Conservation (phyloP, 2,329 filamentous ascomycete species). For the Apiospora koreana region DNA sequence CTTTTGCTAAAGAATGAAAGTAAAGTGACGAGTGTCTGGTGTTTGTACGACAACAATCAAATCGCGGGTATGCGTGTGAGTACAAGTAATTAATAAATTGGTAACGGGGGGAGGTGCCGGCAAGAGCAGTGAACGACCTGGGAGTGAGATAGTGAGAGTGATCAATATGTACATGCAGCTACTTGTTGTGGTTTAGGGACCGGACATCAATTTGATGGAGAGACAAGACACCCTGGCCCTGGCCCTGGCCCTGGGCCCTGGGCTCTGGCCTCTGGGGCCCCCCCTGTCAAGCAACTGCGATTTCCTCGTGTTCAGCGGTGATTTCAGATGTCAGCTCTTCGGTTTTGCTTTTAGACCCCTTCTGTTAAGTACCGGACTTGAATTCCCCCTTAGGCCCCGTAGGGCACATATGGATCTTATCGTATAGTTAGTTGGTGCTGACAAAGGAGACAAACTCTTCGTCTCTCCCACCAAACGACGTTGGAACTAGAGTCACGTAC, state of each 20-base stretch:
- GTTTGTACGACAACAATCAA: not conserved
- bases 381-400: not conserved
- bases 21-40: not conserved
- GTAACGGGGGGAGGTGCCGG: not conserved
- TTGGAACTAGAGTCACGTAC: constrained; percentile 2
- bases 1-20: not conserved
- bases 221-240: not conserved
- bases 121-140: too few species aligned
- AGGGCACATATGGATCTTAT: not conserved
- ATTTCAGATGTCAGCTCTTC: not conserved
- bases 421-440: not conserved
- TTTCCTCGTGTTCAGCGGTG: not conserved
- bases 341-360: too few species aligned
- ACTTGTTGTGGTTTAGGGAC: not conserved
- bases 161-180: not conserved
- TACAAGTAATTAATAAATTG: constrained; percentile 10
- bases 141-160: too few species aligned
- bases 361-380: not conserved
- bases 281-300: not conserved
- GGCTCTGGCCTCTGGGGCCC: too few species aligned
- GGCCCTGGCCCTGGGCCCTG: not conserved
- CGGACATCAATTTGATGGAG: not conserved
- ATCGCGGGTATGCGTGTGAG: not conserved
- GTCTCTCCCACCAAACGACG: not conserved
- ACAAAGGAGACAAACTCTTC: not conserved